Evolutionary conservation across 768 basidiomycete species (phyloP).

Genomic region (Cystoderma amianthinum): DNA sequence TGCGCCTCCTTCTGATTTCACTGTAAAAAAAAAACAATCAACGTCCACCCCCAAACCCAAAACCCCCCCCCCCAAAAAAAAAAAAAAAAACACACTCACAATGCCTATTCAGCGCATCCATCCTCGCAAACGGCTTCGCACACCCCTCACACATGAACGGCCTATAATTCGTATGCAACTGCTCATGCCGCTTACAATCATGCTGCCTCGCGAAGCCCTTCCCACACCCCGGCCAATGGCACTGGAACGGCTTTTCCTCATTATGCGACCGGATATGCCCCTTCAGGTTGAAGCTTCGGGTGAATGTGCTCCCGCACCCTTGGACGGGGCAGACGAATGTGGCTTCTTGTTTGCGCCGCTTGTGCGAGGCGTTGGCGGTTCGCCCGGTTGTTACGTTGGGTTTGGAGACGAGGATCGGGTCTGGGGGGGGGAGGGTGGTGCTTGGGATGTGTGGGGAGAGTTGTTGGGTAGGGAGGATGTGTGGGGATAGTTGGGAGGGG

Average conservation of each 20-base stretch:
- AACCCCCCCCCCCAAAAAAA: no score
- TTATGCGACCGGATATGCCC: conserved; percentile 95
- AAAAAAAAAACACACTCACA: conserved; percentile 56
- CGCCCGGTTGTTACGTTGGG: conserved; percentile 88
- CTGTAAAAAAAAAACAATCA: not conserved
- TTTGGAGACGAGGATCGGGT: conserved; percentile 33
- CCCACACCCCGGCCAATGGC: conserved; percentile 90
- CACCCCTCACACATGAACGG: conserved; percentile 94
- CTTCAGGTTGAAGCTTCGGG: conserved; percentile 89
- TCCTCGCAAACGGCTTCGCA: conserved; percentile 85
- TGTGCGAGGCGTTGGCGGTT: conserved; percentile 82
- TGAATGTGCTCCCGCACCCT: conserved; percentile 84
- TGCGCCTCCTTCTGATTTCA: conserved; percentile 3
- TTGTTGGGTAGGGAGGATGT: no score
- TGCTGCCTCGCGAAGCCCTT: conserved; percentile 94
- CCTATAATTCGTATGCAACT: conserved; percentile 86
- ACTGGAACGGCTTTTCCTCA: conserved; percentile 92
- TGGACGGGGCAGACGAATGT: conserved; percentile 79
- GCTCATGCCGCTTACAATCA: conserved; percentile 95
- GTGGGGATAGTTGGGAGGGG: no score
- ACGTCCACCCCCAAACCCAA: no score
- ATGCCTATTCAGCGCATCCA: conserved; percentile 94
- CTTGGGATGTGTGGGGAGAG: conserved; percentile 2
- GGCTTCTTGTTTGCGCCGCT: conserved; percentile 83
- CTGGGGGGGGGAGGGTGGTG: not conserved